Conservation (phyloP, 2,329 filamentous ascomycete species). For the Calonectria hongkongensis region DNA sequence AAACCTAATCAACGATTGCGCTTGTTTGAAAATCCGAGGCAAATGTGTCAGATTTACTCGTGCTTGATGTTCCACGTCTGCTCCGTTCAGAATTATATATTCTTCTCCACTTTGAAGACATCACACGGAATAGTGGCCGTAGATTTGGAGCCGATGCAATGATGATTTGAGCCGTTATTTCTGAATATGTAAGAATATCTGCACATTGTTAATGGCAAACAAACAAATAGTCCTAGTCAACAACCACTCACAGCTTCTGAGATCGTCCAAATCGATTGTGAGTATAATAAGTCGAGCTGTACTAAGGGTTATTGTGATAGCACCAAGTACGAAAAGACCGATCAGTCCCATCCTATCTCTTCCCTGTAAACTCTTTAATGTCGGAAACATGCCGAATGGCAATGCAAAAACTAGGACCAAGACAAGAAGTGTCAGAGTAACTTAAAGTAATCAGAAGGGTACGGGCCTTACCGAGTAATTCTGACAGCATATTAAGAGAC, state of each 20-base stretch:
- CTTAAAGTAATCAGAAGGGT: background rate
- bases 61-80: background rate
- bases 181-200: constrained; percentile 1
- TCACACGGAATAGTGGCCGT: background rate
- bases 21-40: background rate
- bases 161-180: background rate
- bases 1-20: background rate
- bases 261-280: background rate
- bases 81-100: background rate
- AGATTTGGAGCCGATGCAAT: background rate
- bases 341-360: background rate
- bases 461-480: background rate
- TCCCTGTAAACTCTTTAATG: background rate
- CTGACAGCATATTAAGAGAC: background rate
- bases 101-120: background rate
- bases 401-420: background rate
- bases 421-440: background rate
- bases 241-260: background rate
- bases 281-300: background rate
- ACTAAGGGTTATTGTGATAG: background rate
- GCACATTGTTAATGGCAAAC: background rate
- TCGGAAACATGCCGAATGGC: too few species aligned
- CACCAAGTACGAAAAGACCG: background rate
- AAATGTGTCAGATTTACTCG: background rate
- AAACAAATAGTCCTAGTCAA: background rate